Base-by-base conservation (phyloP, 495 filamentous ascomycete genomes). In the Neurospora intermedia region DNA sequence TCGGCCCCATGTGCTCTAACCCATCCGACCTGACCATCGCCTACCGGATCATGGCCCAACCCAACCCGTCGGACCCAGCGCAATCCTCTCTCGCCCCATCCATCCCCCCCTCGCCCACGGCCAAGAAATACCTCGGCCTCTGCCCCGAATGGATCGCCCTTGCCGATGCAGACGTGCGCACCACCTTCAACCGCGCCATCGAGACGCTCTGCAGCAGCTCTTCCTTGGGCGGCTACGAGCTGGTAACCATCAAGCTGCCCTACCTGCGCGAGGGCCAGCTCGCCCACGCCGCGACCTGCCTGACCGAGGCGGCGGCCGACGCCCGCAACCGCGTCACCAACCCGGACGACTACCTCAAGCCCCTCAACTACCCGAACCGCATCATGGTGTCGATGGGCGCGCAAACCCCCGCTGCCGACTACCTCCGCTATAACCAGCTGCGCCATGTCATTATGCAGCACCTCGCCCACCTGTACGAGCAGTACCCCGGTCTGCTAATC, bases 21-120 rank as follows among this genome's bases (percentile, higher is more conserved):
- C 93, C 93, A 77, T 85, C 89, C 35, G 95, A 97, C 77, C 87
- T 98, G n/a, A 89, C 91, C 73, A 86, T 94, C 66, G 90, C 92
- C 10, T 98, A 96, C 79, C 88, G 91, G 35, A 78, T 91, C 76
- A 83, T 96, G 87, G 85, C 92, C 10, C 83, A 86, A 10, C 92
- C 94, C 0, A 88, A 96, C 70, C 90, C 90, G 0, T 69, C 77
- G 40, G 82, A 84, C 74, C 78, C 77, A 3, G 73, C 79, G 6
- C 83, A 85, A 41, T 75, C 73, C 70, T 78, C 79, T 31, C 81
- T 86, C 69, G 81, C 81, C 69, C 69, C 79, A 0, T 85, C 84
- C 31, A 69, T 78, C 23, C 84, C 82, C 8, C 91, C 82, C 72
- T 83, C 79, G 70, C 74, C 77, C 69, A 75, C 78, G 48, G 31